phyloP scores from a whole-genome alignment of 164 flowering plant species.

The Taxillus chinensis region DNA sequence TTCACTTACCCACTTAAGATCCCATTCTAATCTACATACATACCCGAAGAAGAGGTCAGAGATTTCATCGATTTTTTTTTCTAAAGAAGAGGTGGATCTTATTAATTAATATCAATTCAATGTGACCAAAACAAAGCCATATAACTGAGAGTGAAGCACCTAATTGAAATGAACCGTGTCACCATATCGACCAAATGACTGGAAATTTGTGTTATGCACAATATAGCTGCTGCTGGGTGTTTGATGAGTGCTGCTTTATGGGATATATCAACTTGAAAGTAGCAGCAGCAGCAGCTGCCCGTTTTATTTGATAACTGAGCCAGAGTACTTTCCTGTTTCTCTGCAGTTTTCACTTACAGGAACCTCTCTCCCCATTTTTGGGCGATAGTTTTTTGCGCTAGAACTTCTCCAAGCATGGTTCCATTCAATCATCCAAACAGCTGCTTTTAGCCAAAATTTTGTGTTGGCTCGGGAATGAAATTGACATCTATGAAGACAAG shows the following conservation, averaged over 20 bases:
- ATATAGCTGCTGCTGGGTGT: not conserved
- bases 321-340: not conserved
- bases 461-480: not conserved
- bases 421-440: not conserved
- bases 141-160: not conserved
- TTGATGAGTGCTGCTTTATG: not conserved
- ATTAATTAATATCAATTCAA: not conserved
- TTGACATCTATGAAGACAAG: conserved; percentile 27
- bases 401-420: not conserved
- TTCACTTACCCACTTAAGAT: too few species aligned
- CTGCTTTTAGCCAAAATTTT: not conserved
- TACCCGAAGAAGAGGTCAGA: not conserved
- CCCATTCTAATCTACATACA: not conserved
- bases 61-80: not conserved
- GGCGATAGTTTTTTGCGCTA: not conserved
- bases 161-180: not conserved
- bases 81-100: not conserved
- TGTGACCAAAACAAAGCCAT: not conserved
- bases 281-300: not conserved
- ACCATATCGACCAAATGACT: not conserved
- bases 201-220: not conserved
- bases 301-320: not conserved
- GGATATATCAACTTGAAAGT: not conserved
- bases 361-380: not conserved
- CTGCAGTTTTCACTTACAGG: not conserved